Conservation (phyloP, 768 basidiomycete species). For the Mycena kentingensis region DNA sequence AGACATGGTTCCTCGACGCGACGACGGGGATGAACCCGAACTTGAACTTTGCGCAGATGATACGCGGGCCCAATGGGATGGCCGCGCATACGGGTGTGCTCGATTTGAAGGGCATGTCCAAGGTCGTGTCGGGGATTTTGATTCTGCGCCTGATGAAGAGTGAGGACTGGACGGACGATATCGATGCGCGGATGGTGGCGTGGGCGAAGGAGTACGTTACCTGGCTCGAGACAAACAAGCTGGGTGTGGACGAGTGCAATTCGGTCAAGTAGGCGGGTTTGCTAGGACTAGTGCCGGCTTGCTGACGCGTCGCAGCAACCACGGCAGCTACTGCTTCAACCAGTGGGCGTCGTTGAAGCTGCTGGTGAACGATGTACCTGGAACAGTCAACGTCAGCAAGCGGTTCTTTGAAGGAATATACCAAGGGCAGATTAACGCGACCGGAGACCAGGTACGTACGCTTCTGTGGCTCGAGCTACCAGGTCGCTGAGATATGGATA, state of each 20-base stretch:
- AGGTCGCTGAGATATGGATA: constrained; percentile 35
- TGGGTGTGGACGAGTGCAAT: constrained; percentile 48
- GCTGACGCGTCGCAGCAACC: constrained; percentile 49
- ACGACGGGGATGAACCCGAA: no score
- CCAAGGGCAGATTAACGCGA: constrained; percentile 52
- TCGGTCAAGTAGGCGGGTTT: constrained; percentile 51
- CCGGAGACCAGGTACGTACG: constrained; percentile 58
- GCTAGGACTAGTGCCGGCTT: background rate
- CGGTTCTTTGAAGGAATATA: no score
- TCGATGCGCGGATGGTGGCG: no score
- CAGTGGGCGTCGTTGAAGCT: constrained; percentile 61
- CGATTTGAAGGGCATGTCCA: no score
- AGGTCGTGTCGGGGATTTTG: no score
- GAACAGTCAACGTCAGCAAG: no score
- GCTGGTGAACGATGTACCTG: constrained; percentile 49
- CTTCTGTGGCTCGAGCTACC: background rate
- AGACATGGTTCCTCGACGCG: no score
- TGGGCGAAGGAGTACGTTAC: constrained; percentile 56
- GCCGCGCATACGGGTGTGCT: no score
- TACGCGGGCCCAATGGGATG: no score
- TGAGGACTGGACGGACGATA: no score
- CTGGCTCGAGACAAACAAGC: constrained; percentile 55
- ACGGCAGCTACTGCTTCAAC: constrained; percentile 64
- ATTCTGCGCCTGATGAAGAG: no score
- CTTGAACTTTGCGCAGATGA: no score